A percentile compares a stretch with the other conserved stretches of the same genome.
Evolutionary conservation across 1,284 basidiomycete genomes (phyloP).

Genomic region (Sporisorium exsertum): DNA sequence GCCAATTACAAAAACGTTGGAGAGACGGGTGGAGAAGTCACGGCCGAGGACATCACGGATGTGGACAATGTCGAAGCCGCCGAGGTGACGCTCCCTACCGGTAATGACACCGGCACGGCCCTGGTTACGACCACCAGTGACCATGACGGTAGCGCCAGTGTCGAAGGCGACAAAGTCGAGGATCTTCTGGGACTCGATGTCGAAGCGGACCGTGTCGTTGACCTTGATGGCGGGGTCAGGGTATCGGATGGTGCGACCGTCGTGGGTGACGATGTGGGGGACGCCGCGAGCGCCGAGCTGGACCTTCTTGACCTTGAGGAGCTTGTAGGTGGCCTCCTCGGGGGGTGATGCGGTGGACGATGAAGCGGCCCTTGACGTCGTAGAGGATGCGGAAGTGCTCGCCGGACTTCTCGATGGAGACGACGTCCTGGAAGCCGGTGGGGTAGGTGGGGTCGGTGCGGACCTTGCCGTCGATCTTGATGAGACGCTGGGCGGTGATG

Average conservation of each 20-base stretch:
- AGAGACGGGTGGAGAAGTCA: constrained; percentile 79
- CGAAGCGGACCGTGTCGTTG: constrained; percentile 98
- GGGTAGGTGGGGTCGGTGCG: constrained; percentile 98
- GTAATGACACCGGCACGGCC: constrained; percentile 95
- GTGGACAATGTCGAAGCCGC: constrained; percentile 89
- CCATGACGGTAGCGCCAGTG: constrained; percentile 95
- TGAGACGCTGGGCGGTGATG: constrained; percentile 94
- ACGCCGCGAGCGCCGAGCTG: constrained; percentile 94
- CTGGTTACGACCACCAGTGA: constrained; percentile 99
- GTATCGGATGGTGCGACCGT: constrained; percentile 99
- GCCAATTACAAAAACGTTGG: constrained; percentile 98
- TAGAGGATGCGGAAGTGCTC: constrained; percentile 99
- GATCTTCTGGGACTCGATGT: constrained; percentile 94
- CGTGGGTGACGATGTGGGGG: constrained; percentile 97
- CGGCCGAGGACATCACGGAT: constrained; percentile 95
- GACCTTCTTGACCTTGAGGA: constrained; percentile 93
- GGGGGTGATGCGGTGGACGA: constrained; percentile 99
- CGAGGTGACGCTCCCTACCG: constrained; percentile 95
- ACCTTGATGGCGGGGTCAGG: constrained; percentile 95
- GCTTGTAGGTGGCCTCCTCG: constrained; percentile 98
- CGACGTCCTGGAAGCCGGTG: constrained; percentile 96
- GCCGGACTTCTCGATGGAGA: constrained; percentile 97
- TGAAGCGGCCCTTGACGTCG: constrained; percentile 98
- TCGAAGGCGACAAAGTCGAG: constrained; percentile 95
- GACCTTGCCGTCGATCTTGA: constrained; percentile 99